These are phyloP conservation scores for Aureobasidium lini DNA, from an alignment of 2,329 filamentous ascomycete species.

Conservation along the genomic window DNA sequence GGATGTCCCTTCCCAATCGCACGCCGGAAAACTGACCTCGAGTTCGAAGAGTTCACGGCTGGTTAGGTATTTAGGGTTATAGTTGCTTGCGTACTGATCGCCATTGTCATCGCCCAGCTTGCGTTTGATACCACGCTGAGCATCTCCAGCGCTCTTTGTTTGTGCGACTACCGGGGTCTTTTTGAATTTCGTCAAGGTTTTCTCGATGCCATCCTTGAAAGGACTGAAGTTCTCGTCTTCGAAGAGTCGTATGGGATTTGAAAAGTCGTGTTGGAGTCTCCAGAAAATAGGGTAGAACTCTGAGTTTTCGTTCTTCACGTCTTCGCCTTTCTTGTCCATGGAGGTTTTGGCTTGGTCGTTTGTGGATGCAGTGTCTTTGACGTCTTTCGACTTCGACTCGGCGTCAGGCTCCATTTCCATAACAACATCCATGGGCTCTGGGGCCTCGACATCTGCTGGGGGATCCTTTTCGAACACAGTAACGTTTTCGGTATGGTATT, in stretches of 20 bases:
- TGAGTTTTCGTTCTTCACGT: slow-evolving; percentile 54
- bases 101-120: slow-evolving; percentile 49
- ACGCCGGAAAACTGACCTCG: slow-evolving; percentile 54
- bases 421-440: slow-evolving; percentile 13
- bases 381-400: slow-evolving; percentile 18
- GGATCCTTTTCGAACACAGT: slow-evolving; percentile 63
- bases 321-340: slow-evolving; percentile 29
- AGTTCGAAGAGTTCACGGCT: slow-evolving; percentile 92
- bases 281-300: slow-evolving; percentile 86
- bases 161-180: slow-evolving; percentile 60
- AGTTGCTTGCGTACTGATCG: slow-evolving; percentile 59
- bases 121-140: slow-evolving; percentile 59
- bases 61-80: slow-evolving; percentile 98
- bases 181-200: slow-evolving; percentile 69
- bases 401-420: slow-evolving; percentile 25
- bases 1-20: background rate
- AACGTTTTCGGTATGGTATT: slow-evolving; percentile 92
- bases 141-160: slow-evolving; percentile 56
- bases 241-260: slow-evolving; percentile 79
- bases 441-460: background rate
- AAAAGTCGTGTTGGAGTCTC: slow-evolving; percentile 87
- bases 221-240: slow-evolving; percentile 52
- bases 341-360: slow-evolving; percentile 19
- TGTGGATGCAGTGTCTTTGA: slow-evolving; percentile 7
- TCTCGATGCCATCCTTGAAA: slow-evolving; percentile 57